Evolutionary conservation across 208 protist species (phyloP), one percentile per base, ranked within the genome.

Genomic region (Leishmania amazonensis): DNA sequence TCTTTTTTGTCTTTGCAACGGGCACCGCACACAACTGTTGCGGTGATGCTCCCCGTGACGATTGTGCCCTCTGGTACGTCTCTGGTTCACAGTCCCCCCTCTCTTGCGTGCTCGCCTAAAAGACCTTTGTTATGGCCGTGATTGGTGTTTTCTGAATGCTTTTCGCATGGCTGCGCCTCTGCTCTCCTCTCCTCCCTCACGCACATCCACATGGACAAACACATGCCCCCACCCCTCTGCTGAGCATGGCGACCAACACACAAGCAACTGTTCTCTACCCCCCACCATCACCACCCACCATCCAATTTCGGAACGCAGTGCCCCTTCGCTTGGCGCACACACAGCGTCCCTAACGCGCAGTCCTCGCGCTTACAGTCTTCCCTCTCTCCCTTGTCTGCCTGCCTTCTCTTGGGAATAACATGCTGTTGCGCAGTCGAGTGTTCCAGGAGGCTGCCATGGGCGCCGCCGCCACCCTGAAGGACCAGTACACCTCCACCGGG

Each of bases 401-500:
- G 0, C 1, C n/a, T 9, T 73, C 17, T 24, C 72, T 58, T 45
- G 19, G 13, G 24, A 31, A 51, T 38, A 78, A 24, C 3, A 85
- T 85, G 81, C 47, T 85, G 21, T n/a, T 80, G 28, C 71, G 81
- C 31, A 58, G 75, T 35, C 47, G 73, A 8, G 24, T 76, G 38
- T 35, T 53, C 40, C 31, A 67, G 8, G 28, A 42, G 74, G 38
- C 40, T 62, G 64, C 73, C 28, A 71, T 67, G 57, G 83, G 73
- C 19, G 70, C 79, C 19, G 65, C 84, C 15, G 38, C 90, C 2
- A 87, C 79, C 38, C 64, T 94, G 35, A 73, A 81, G 51, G 87
- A 87, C n/a, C 84, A 90, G 82, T 94, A 94, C 81, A 81, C 87
- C 53, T 92, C 88, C 54, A 67, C 78, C 19, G 70, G 80, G 31